Conservation (phyloP, 441 rosid genomes). For the Rhodomyrtus psidioides region DNA sequence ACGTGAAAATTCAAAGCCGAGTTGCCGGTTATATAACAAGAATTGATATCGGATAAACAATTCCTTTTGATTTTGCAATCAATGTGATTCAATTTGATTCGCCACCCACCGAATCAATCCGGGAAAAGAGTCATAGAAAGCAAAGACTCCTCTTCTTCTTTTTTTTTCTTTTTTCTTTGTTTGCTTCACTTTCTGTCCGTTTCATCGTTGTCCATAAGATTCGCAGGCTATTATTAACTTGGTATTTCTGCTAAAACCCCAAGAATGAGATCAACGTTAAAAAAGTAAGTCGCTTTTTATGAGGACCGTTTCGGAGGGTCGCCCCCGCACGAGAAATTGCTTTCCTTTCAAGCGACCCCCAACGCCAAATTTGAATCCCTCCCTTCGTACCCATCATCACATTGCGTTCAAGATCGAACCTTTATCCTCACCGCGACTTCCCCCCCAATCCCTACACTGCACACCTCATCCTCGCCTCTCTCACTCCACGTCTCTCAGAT, state of each 20-base stretch:
- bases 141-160: neutral
- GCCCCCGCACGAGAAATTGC: neutral
- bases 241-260: neutral
- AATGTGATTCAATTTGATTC: neutral
- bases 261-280: neutral
- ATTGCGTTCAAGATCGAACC: neutral
- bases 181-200: neutral
- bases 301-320: too few species aligned
- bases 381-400: neutral
- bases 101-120: neutral
- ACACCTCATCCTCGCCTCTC: neutral
- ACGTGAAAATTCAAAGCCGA: neutral
- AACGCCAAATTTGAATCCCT: neutral
- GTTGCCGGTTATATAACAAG: too few species aligned
- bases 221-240: neutral
- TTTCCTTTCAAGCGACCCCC: neutral
- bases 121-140: neutral
- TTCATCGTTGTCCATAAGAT: neutral
- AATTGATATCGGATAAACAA: neutral
- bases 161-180: too few species aligned
- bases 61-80: neutral
- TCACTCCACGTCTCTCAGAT: neutral
- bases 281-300: too few species aligned
- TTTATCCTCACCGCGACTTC: neutral
- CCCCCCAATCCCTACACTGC: neutral